Evolutionary conservation across 345 rosid species (phyloP).

Genomic region (Sonneratia alba): DNA sequence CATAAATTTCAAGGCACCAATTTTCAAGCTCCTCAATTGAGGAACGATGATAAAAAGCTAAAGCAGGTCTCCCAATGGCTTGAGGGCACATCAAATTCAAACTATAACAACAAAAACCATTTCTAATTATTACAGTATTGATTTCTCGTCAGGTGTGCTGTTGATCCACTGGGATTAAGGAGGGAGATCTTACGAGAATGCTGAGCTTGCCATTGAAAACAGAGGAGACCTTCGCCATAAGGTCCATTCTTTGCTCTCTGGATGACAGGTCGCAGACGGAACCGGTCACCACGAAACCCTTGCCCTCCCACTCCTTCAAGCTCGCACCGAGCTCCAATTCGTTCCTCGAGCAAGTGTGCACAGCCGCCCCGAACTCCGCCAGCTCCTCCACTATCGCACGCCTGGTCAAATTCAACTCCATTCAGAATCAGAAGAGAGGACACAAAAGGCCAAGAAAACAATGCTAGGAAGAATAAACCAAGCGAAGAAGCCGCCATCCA

Average conservation of each 20-base stretch:
- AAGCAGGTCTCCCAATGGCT: neutral
- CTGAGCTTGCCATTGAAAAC: slow-evolving; percentile 48
- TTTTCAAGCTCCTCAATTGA: neutral
- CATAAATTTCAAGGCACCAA: neutral
- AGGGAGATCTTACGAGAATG: slow-evolving; percentile 41
- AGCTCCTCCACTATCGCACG: slow-evolving; percentile 66
- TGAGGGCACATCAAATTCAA: neutral
- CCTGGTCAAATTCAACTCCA: slow-evolving; percentile 20
- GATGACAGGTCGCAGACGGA: slow-evolving; percentile 63
- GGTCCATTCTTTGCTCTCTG: slow-evolving; percentile 38
- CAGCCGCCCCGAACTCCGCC: slow-evolving; percentile 54
- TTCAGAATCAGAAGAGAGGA: neutral
- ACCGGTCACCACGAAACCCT: slow-evolving; percentile 57
- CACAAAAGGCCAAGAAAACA: neutral
- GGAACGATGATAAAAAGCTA: neutral
- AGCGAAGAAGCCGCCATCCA: neutral
- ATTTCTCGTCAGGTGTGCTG: too few species aligned
- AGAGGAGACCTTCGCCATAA: slow-evolving; percentile 44
- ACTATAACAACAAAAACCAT: neutral
- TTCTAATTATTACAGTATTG: neutral
- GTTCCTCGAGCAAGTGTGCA: slow-evolving; percentile 76
- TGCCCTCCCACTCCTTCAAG: slow-evolving; percentile 44
- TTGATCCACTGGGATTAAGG: neutral
- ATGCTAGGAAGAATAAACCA: neutral
- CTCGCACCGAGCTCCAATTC: slow-evolving; percentile 46